Conservation (phyloP, 345 rosid genomes). For the Camelina sativa region DNA sequence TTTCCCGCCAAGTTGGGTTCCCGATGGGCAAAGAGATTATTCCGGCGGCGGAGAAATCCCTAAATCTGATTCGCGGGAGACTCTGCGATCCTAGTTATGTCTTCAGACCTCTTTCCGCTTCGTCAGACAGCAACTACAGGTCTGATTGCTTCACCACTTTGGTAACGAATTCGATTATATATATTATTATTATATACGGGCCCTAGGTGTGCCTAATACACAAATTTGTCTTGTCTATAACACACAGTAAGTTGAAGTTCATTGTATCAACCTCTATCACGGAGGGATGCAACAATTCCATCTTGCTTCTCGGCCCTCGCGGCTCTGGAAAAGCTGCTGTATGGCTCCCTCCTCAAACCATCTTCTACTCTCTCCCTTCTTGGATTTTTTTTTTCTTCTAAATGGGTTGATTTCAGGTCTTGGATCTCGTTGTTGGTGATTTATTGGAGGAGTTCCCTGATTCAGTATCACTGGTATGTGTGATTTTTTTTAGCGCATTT, state of each 20-base stretch:
- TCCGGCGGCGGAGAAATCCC: slow-evolving; percentile 49
- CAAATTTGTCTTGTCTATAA: background rate
- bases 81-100: slow-evolving; percentile 69
- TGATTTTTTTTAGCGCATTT: slow-evolving; percentile 1
- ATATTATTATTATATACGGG: no score
- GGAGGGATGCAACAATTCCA: slow-evolving; percentile 87
- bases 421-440: slow-evolving; percentile 84
- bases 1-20: slow-evolving; percentile 41
- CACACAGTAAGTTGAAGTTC: slow-evolving; percentile 76
- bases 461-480: slow-evolving; percentile 68
- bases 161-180: background rate
- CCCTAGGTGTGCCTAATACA: background rate
- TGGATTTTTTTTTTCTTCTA: background rate
- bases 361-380: background rate
- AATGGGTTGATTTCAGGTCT: slow-evolving; percentile 52
- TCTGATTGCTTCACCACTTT: slow-evolving; percentile 33
- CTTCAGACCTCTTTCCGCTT: slow-evolving; percentile 61
- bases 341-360: slow-evolving; percentile 22
- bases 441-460: slow-evolving; percentile 72
- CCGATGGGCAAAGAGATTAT: slow-evolving; percentile 49
- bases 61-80: slow-evolving; percentile 64
- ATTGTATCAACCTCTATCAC: slow-evolving; percentile 71
- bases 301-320: slow-evolving; percentile 91
- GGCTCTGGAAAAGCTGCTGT: slow-evolving; percentile 91
- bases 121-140: slow-evolving; percentile 87